Percentiles rank a stretch among this genome's conserved stretches.
Conservation (phyloP, 192 early-diverging fungal species). For the Dispira parvispora region DNA sequence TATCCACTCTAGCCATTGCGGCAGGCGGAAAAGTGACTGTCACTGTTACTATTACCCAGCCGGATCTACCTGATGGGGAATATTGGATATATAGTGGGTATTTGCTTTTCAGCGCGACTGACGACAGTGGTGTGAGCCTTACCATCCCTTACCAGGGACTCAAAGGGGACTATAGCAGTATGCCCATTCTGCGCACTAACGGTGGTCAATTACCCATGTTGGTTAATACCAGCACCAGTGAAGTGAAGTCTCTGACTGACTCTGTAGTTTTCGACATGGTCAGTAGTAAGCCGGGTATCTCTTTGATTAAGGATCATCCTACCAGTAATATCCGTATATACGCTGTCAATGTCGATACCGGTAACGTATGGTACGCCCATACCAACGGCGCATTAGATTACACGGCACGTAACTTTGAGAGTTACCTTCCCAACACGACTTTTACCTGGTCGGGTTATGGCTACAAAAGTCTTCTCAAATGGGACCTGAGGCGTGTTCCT, state of each 20-base stretch:
- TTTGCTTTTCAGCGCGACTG: conserved; percentile 17
- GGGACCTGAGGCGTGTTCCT: conserved; percentile 11
- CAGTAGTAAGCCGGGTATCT: neutral
- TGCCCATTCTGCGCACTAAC: neutral
- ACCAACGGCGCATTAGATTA: neutral
- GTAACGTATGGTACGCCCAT: neutral
- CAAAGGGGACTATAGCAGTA: conserved; percentile 22
- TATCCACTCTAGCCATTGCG: conserved; percentile 5
- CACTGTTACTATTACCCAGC: conserved; percentile 17
- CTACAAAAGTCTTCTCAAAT: neutral
- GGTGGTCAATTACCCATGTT: neutral
- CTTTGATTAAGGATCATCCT: conserved; percentile 3
- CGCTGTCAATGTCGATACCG: neutral
- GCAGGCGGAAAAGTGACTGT: conserved; percentile 16
- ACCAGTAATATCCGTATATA: neutral
- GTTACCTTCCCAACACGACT: neutral
- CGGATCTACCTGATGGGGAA: conserved; percentile 18
- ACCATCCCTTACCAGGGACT: conserved; percentile 25
- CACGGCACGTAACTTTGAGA: neutral
- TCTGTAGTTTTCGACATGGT: neutral
- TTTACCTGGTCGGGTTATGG: conserved; percentile 10
- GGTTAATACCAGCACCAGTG: neutral
- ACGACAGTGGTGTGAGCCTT: conserved; percentile 14
- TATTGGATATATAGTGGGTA: conserved; percentile 29
- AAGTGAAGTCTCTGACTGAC: too few species aligned